Evolutionary conservation across 371 early-diverging fungal genomes (phyloP).

Genomic region (Syncephalastrum racemosum): DNA sequence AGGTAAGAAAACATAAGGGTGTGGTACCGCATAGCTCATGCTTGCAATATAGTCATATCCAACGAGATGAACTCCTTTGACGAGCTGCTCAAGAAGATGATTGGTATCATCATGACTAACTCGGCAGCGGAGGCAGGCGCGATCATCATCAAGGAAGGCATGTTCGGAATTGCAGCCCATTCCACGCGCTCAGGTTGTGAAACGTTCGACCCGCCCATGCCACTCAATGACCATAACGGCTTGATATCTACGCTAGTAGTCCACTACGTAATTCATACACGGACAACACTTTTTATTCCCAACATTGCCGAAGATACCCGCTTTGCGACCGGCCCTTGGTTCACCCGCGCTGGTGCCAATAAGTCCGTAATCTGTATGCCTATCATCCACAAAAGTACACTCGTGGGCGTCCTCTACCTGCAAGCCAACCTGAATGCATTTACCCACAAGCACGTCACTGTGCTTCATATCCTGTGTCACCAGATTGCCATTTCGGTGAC

Average conservation of each 20-base stretch:
- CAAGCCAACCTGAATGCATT: conserved; percentile 56
- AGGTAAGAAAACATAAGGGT: conserved; percentile 18
- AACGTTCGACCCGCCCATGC: conserved; percentile 41
- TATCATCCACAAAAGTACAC: conserved; percentile 51
- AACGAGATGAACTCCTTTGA: conserved; percentile 52
- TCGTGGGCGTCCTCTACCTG: conserved; percentile 58
- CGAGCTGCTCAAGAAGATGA: conserved; percentile 43
- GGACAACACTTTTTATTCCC: conserved; percentile 36
- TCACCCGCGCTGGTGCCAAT: conserved; percentile 29
- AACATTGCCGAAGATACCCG: conserved; percentile 41
- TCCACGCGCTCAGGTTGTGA: conserved; percentile 30
- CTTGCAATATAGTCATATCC: conserved; percentile 32
- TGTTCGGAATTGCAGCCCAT: conserved; percentile 43
- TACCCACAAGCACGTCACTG: conserved; percentile 53
- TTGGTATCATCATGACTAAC: conserved; percentile 45
- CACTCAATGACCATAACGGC: conserved; percentile 36
- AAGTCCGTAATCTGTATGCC: conserved; percentile 57
- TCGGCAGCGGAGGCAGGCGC: conserved; percentile 45
- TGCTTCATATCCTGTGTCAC: conserved; percentile 57
- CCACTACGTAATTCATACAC: conserved; percentile 44
- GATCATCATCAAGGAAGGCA: conserved; percentile 46
- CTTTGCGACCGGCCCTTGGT: conserved; percentile 30
- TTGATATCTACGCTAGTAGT: conserved; percentile 36
- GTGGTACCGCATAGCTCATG: neutral
- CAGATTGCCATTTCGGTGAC: conserved; percentile 65